Evolutionary conservation across 2,329 filamentous ascomycete species (phyloP).

Genomic region (Diaporthe longicolla): DNA sequence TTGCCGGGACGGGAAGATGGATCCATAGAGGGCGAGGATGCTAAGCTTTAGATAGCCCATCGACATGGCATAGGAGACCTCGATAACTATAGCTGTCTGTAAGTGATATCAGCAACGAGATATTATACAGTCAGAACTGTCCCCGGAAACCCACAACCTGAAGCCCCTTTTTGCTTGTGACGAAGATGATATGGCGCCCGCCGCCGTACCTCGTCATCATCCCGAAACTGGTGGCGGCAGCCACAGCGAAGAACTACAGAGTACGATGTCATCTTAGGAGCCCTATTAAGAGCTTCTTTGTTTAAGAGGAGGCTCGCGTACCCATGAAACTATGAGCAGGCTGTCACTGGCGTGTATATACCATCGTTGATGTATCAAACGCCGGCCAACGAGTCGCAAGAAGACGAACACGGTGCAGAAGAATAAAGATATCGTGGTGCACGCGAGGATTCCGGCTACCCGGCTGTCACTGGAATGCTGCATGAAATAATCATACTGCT

Average conservation of each 20-base stretch:
- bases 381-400: background rate
- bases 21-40: background rate
- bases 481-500: background rate
- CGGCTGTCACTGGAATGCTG: background rate
- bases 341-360: background rate
- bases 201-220: background rate
- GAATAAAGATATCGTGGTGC: background rate
- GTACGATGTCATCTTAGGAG: no score
- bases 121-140: no score
- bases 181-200: constrained; percentile 13
- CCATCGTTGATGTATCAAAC: background rate
- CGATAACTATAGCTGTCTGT: background rate
- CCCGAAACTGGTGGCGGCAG: background rate
- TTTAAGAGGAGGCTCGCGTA: no score
- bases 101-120: no score
- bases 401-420: background rate
- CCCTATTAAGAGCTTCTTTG: no score
- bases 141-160: background rate
- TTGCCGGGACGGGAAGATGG: background rate
- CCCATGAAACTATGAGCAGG: background rate
- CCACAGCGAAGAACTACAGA: no score
- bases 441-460: background rate
- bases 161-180: background rate
- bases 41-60: constrained; percentile 4
- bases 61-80: background rate